These are phyloP conservation scores for Amanita muscaria DNA, from an alignment of 768 basidiomycete species.

Conservation along the genomic window DNA sequence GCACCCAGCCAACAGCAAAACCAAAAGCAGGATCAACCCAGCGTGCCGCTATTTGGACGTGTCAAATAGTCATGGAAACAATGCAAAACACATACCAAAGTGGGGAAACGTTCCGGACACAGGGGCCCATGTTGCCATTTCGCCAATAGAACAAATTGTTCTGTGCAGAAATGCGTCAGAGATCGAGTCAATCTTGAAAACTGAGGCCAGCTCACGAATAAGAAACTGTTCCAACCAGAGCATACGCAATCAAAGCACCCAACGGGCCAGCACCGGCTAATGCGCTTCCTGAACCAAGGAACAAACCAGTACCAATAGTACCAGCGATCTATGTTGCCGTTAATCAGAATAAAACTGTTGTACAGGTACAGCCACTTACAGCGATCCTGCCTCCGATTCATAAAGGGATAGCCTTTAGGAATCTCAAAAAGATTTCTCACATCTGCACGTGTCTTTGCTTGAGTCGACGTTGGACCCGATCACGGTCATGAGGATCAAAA, in stretches of 20 bases:
- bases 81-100: slow-evolving; percentile 34
- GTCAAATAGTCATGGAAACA: neutral
- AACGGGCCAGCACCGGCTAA: slow-evolving; percentile 58
- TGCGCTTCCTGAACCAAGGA: slow-evolving; percentile 61
- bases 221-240: slow-evolving; percentile 54
- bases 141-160: slow-evolving; percentile 58
- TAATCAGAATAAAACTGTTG: neutral
- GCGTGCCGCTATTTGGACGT: slow-evolving; percentile 29
- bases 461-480: slow-evolving; percentile 62
- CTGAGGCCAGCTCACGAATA: slow-evolving; percentile 38
- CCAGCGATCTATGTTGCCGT: slow-evolving; percentile 46
- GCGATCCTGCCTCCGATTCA: too few relatives aligned
- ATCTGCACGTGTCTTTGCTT: slow-evolving; percentile 78
- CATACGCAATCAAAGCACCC: slow-evolving; percentile 59
- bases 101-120: slow-evolving; percentile 75
- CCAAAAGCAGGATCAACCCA: slow-evolving; percentile 55
- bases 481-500: slow-evolving; percentile 53
- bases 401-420: slow-evolving; percentile 3
- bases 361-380: slow-evolving; percentile 26
- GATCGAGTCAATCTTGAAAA: neutral
- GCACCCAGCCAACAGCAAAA: slow-evolving; percentile 48
- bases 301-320: slow-evolving; percentile 67
- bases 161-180: slow-evolving; percentile 18
- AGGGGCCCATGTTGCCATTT: slow-evolving; percentile 76
- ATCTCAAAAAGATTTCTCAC: slow-evolving; percentile 25